Evolutionary conservation across 768 basidiomycete genomes (phyloP), one percentile per base, ranked within the genome.

Genomic region (Dentipellis sp.): DNA sequence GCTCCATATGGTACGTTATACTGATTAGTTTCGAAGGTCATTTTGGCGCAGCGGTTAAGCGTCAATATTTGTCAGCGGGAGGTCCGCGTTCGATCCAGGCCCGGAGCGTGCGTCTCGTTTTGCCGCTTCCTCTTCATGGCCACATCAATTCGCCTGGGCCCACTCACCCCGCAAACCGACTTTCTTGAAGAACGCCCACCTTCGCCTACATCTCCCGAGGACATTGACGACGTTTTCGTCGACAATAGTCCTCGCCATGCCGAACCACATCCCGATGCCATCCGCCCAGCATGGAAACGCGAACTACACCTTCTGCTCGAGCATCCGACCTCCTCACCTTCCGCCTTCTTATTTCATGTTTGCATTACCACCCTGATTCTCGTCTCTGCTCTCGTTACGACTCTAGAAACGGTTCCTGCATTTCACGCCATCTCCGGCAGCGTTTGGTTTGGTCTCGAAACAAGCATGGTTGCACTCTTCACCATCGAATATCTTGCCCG

Each of bases 371-470:
- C 75, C 11, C 74, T 89, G 42, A 93, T 94, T 59, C 66, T 90
- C 2, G 68, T 86, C 59, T 88, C 86, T 1, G 89, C 89, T 1
- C 59, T 88, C 39, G 80, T 91, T 23, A 91, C 89, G 0, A 75
- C 90, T 4, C 71, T 91, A 22, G 89, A 91, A 68, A 91, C 90
- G 0, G 83, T 91, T 1, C 89, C 87, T 0, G 77, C 80, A 1
- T 83, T 91, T 60, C 88, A 88, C 65, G 77, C 78, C 10, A 81
- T 84, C 2, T 79, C 83, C 2, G 81, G 78, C 12, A 74, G 82
- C 38, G 73, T 86, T 7, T 91, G 93, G 82, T 95, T 95, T 59
- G 93, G 93, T 1, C 66, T 92, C 19, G 93, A 94, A 71, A 92
- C 91, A 16, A 83, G 78, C 52, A 69, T 94, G 10, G 92, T 94